Evolutionary conservation across 768 basidiomycete genomes (phyloP).

Genomic region (Xerocomellus amylosporus): DNA sequence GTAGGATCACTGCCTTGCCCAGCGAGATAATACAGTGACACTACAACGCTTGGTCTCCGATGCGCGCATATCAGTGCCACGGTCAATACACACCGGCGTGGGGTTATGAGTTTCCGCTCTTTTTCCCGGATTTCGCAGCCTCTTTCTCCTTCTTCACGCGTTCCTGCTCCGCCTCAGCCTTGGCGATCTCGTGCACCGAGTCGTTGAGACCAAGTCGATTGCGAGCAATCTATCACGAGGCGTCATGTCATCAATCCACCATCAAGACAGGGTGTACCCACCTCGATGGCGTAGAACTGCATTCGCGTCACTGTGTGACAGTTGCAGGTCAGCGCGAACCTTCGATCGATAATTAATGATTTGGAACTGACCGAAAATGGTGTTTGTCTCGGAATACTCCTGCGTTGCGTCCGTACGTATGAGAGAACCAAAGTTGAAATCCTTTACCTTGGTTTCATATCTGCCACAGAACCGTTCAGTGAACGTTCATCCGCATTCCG

Average conservation of each 20-base stretch:
- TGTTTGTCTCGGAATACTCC: conserved; percentile 90
- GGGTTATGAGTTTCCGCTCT: conserved; percentile 32
- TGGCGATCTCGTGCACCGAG: conserved; percentile 75
- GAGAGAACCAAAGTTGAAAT: conserved; percentile 96
- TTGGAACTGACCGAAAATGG: conserved; percentile 75
- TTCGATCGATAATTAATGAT: background rate
- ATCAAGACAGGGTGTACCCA: conserved; percentile 28
- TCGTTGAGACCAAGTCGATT: conserved; percentile 92
- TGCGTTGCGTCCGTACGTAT: conserved; percentile 75
- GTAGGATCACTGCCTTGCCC: background rate
- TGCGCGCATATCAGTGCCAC: background rate
- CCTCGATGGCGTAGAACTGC: conserved; percentile 93
- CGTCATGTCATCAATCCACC: background rate
- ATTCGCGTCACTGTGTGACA: conserved; percentile 21
- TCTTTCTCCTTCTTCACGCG: conserved; percentile 59
- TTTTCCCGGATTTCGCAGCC: conserved; percentile 43
- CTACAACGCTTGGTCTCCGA: background rate
- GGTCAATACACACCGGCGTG: background rate
- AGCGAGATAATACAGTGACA: background rate
- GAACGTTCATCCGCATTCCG: background rate
- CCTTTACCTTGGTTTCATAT: conserved; percentile 87
- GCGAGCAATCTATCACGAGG: conserved; percentile 68
- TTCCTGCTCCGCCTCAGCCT: conserved; percentile 56
- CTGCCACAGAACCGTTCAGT: conserved; percentile 35
- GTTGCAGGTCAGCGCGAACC: conserved; percentile 10